Conservation (phyloP, 345 rosid species). For the Hevea brasiliensis region DNA sequence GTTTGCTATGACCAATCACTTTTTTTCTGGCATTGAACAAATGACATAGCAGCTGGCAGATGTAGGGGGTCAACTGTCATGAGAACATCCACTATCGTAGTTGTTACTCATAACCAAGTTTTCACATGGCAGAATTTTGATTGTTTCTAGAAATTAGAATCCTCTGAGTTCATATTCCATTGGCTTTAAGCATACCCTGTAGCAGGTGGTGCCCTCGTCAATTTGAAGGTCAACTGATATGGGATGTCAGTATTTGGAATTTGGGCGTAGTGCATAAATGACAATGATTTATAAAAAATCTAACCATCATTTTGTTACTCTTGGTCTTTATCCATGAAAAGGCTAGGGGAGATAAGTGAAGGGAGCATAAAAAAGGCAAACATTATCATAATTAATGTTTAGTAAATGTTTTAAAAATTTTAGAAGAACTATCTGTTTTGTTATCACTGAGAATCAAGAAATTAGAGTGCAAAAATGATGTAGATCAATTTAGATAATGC, state of each 20-base stretch:
- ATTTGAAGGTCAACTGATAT: slow-evolving; percentile 1
- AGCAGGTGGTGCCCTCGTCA: neutral
- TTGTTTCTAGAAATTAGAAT: neutral
- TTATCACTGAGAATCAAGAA: slow-evolving; percentile 1
- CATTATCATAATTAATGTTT: neutral
- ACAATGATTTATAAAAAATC: neutral
- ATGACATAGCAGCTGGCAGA: neutral
- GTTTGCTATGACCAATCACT: neutral
- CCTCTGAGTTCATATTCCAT: neutral
- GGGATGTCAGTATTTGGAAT: neutral
- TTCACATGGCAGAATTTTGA: neutral
- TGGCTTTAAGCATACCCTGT: neutral
- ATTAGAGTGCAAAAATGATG: neutral
- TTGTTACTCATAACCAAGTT: neutral
- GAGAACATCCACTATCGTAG: neutral
- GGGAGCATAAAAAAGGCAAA: neutral
- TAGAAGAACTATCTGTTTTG: neutral
- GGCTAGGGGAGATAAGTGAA: neutral
- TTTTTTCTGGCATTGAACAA: neutral
- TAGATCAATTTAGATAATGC: neutral
- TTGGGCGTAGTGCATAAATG: neutral
- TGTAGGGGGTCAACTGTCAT: neutral
- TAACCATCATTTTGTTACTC: neutral
- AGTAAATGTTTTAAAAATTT: too few species aligned
- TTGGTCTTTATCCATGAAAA: neutral